Percentiles rank a stretch among this genome's conserved stretches.
Conservation (phyloP, 75 land plant genomes). For the Sequoiadendron giganteum region DNA sequence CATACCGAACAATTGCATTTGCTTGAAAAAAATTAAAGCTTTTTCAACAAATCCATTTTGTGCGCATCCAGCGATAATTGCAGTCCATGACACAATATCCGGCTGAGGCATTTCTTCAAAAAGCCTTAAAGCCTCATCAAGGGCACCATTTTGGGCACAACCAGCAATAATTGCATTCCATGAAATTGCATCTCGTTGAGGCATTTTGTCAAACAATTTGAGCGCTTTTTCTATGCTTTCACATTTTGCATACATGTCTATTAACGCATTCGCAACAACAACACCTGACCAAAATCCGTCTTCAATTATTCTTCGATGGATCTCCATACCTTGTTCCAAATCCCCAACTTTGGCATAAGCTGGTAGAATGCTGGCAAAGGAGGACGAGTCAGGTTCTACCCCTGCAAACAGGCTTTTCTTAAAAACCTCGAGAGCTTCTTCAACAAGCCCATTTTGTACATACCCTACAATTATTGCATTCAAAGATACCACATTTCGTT, state of each 20-base stretch:
- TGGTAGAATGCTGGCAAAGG: neutral
- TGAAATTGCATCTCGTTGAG: neutral
- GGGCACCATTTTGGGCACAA: too few relatives aligned
- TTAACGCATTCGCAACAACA: neutral
- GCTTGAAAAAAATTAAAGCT: neutral
- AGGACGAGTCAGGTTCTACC: neutral
- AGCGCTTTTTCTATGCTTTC: neutral
- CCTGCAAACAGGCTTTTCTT: neutral
- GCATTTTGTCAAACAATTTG: neutral
- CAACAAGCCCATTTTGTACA: neutral
- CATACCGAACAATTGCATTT: neutral
- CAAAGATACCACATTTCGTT: neutral
- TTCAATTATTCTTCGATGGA: neutral
- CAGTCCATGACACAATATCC: too few relatives aligned
- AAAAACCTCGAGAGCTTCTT: neutral
- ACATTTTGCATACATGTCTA: neutral
- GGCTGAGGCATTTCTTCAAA: too few relatives aligned
- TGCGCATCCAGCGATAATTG: neutral
- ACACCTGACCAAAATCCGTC: neutral
- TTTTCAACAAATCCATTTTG: neutral
- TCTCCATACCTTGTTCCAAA: neutral
- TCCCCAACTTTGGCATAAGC: neutral
- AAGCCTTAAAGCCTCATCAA: neutral
- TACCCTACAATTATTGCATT: constrained; percentile 3
- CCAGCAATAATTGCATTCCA: neutral